Evolutionary conservation across 1,139 yeast species (phyloP).

Genomic region (Scheffersomyces titani): DNA sequence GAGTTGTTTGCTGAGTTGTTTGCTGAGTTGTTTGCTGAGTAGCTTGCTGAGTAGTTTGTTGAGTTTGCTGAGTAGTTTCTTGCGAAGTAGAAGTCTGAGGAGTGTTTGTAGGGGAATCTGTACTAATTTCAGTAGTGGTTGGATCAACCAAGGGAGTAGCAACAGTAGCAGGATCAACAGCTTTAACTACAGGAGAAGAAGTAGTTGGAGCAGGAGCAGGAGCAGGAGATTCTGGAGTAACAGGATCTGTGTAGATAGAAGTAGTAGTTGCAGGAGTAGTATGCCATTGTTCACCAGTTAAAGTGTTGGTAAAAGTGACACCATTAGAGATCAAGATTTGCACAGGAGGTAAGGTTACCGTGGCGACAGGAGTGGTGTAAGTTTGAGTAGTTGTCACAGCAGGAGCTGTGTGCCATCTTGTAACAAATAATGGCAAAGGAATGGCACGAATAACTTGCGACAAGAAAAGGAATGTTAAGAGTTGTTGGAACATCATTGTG

Average conservation of each 20-base stretch:
- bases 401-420: constrained; percentile 65
- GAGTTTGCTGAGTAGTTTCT: constrained; percentile 1
- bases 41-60: constrained; percentile 1
- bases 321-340: constrained; percentile 63
- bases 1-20: constrained; percentile 3
- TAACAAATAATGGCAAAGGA: constrained; percentile 47
- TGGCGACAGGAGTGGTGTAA: constrained; percentile 59
- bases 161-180: background rate
- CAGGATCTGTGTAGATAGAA: constrained; percentile 18
- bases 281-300: constrained; percentile 35
- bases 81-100: constrained; percentile 1
- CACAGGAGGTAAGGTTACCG: constrained; percentile 68
- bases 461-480: constrained; percentile 17
- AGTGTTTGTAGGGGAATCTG: constrained; percentile 4
- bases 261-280: constrained; percentile 38
- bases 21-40: constrained; percentile 3
- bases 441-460: constrained; percentile 27
- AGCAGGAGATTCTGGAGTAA: constrained; percentile 8
- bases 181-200: constrained; percentile 1
- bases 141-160: background rate
- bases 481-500: constrained; percentile 5
- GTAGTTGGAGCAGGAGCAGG: constrained; percentile 7
- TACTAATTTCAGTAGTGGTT: constrained; percentile 3
- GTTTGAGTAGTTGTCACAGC: constrained; percentile 56
- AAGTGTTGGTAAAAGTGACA: constrained; percentile 60